Conservation (phyloP, 2,329 filamentous ascomycete genomes). For the Hypoxylon sp. region DNA sequence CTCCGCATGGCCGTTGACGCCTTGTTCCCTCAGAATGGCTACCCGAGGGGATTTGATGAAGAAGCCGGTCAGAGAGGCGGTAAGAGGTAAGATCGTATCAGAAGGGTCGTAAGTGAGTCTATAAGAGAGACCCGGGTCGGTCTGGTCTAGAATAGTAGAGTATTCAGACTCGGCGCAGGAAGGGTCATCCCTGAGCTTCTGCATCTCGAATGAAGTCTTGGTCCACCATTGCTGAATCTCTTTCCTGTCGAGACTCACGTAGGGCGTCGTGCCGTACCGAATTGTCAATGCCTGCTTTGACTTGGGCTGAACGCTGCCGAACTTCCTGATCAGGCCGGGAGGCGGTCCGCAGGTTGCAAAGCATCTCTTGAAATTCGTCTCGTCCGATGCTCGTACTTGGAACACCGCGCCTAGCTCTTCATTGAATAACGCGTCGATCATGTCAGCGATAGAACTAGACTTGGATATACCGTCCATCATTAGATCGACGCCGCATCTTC, state of each 20-base stretch:
- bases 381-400: conserved; percentile 86
- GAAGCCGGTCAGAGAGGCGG: conserved; percentile 36
- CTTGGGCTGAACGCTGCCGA: conserved; percentile 75
- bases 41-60: conserved; percentile 72
- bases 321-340: conserved; percentile 80
- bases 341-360: conserved; percentile 91
- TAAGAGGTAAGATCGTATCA: conserved; percentile 65
- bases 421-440: conserved; percentile 88
- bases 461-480: conserved; percentile 78
- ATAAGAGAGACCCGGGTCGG: conserved; percentile 84
- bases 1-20: conserved; percentile 94
- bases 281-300: conserved; percentile 73
- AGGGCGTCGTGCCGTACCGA: conserved; percentile 74
- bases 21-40: conserved; percentile 92
- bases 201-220: conserved; percentile 88
- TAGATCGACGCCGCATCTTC: conserved; percentile 85
- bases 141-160: conserved; percentile 74
- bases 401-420: conserved; percentile 98
- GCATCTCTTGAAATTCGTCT: conserved; percentile 84
- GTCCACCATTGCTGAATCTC: conserved; percentile 89
- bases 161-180: conserved; percentile 85
- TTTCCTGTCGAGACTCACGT: conserved; percentile 71
- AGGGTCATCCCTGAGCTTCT: conserved; percentile 87
- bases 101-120: conserved; percentile 81
- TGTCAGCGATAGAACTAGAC: conserved; percentile 66